Percentiles rank a stretch among this genome's conserved stretches.
These are phyloP conservation scores for Thalassia testudinum DNA, from an alignment of 116 monocot genomes.

Conservation along the genomic window DNA sequence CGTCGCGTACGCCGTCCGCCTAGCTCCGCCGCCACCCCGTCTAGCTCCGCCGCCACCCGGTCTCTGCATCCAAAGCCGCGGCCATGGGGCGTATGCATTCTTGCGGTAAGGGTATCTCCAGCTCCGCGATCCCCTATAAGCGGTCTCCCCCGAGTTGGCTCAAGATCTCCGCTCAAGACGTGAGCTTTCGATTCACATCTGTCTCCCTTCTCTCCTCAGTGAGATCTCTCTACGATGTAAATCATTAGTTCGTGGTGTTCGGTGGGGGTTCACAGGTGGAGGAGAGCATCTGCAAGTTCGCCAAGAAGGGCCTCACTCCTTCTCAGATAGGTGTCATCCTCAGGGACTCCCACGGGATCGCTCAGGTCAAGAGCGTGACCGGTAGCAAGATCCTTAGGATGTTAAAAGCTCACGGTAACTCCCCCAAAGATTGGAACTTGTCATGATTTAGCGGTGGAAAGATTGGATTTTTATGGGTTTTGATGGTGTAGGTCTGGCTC, in stretches of 20 bases:
- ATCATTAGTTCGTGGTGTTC: too few species aligned
- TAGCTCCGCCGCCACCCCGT: too few species aligned
- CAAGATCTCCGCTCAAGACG: constrained; percentile 43
- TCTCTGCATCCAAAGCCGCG: too few species aligned
- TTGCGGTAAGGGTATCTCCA: constrained; percentile 42
- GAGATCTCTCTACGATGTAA: too few species aligned
- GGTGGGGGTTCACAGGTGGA: constrained; percentile 27
- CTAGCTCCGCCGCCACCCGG: too few species aligned
- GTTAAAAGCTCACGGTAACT: constrained; percentile 52
- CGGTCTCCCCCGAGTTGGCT: constrained; percentile 55
- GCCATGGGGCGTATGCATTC: constrained; percentile 16
- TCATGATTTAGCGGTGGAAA: neutral
- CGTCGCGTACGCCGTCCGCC: too few species aligned
- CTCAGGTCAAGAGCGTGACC: constrained; percentile 62
- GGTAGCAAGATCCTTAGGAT: constrained; percentile 83
- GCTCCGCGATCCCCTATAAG: constrained; percentile 54
- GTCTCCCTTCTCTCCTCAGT: too few species aligned
- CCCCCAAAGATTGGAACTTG: neutral
- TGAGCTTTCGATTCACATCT: neutral
- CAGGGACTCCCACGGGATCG: constrained; percentile 63
- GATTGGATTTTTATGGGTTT: neutral
- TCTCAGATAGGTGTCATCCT: constrained; percentile 87
- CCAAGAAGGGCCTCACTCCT: constrained; percentile 70
- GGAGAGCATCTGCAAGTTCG: constrained; percentile 57
- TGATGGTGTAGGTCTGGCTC: constrained; percentile 32